Evolutionary conservation across 2,329 filamentous ascomycete genomes (phyloP).

Genomic region (Huntiella bhutanensis): DNA sequence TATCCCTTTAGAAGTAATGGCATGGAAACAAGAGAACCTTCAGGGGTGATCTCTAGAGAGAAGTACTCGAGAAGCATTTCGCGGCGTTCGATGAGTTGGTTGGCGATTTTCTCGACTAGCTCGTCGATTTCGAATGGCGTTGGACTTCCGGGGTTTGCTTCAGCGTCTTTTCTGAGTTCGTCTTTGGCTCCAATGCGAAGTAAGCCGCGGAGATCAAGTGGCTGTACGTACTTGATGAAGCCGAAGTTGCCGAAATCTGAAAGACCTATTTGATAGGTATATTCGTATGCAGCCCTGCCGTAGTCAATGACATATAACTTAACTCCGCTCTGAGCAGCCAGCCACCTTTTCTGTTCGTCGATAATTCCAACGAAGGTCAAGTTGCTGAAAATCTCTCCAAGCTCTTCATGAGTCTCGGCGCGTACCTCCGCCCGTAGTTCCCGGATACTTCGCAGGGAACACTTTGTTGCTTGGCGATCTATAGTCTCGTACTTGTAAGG

Average conservation of each 20-base stretch:
- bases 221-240: constrained; percentile 56
- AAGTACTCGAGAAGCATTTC: constrained; percentile 93
- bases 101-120: constrained; percentile 44
- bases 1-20: constrained; percentile 82
- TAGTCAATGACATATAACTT: constrained; percentile 90
- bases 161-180: constrained; percentile 32
- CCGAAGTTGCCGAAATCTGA: constrained; percentile 96
- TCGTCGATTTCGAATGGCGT: constrained; percentile 20
- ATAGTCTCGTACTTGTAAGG: constrained; percentile 47
- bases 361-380: constrained; percentile 91
- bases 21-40: constrained; percentile 59
- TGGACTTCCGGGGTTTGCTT: constrained; percentile 43
- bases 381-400: constrained; percentile 71
- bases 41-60: constrained; percentile 58
- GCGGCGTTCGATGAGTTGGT: constrained; percentile 52
- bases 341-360: constrained; percentile 68
- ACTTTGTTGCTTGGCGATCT: constrained; percentile 49
- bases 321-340: constrained; percentile 82
- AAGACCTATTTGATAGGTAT: constrained; percentile 87
- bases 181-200: constrained; percentile 53
- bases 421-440: constrained; percentile 66
- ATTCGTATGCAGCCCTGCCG: constrained; percentile 66
- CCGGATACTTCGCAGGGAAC: constrained; percentile 68
- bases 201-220: constrained; percentile 51
- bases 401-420: constrained; percentile 60